Base-by-base conservation (phyloP, 2,329 filamentous ascomycete genomes). In the Beauveria caledonica region DNA sequence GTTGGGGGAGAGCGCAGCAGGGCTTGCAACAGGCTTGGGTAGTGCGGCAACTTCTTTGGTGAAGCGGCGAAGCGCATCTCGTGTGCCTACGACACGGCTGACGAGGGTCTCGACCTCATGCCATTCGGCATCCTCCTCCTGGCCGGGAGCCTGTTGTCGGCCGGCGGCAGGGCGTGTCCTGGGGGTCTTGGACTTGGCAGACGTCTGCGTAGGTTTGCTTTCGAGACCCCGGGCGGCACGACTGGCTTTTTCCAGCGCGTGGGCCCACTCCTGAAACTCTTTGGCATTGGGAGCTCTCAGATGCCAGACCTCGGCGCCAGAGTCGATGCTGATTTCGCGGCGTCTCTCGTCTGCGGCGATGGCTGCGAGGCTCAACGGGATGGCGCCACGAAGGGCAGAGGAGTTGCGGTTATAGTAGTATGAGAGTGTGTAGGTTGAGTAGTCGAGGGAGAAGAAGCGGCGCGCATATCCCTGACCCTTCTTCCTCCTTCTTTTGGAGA, bases 341-440 rank as follows among this genome's bases (percentile, higher is more conserved):
- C 89, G 86, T 68, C 89, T 86, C 71, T 94, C 90, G 70, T 96
- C 92, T 8, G 91, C 91, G 3, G 92, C 90, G 62, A 99, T 89
- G 5, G 91, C 94, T 17, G 94, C 94, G 56, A 99, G 77, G 27
- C 91, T 94, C 9, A 99, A 80, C 0, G 94, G 94, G 56, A 99
- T 94, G 8, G 94, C 92, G 19, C 94, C 94, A 62, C 94, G 86
- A 48, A 99, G 79, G 1, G 93, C 92, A 6, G 93, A 95, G 5
- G 93, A 96, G 70, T 95, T 93, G 50, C 91, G 88, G 72, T 93
- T 94, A 70, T 95, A 90, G 71, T 97, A 99, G 76, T 99, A 99
- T 0, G 94, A 97, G 36, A 99, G 78, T 0, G 94, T 97, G 63
- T 90, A 96, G 0, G 93, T 92, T 4, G 89, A 92, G 71, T 92